A percentile compares a stretch with the other conserved stretches of the same genome.
Conservation (phyloP, 305 asterid genomes). For the Fraxinus baroniana region DNA sequence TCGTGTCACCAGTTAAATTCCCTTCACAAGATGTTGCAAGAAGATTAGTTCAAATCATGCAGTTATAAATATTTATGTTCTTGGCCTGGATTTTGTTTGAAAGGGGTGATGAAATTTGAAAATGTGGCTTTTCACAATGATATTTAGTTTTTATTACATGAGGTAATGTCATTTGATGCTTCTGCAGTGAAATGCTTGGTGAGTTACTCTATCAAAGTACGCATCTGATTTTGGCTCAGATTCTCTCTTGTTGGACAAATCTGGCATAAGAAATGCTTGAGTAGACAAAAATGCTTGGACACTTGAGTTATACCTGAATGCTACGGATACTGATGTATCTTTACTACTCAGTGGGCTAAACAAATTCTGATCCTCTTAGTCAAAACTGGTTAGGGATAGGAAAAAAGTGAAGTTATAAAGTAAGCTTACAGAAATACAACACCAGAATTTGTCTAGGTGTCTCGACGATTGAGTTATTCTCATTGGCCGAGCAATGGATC, state of each 20-base stretch:
- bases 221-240: constrained; percentile 27
- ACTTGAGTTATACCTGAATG: constrained; percentile 42
- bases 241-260: constrained; percentile 31
- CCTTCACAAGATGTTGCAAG: background rate
- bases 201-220: constrained; percentile 41
- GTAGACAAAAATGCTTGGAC: constrained; percentile 36
- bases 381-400: constrained; percentile 28
- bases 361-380: constrained; percentile 28
- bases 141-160: constrained; percentile 2
- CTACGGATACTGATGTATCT: constrained; percentile 40
- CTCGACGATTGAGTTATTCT: constrained; percentile 21
- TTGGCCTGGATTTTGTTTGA: background rate
- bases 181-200: constrained; percentile 55
- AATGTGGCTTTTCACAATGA: background rate
- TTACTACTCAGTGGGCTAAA: constrained; percentile 42
- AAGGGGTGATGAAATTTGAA: background rate
- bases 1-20: background rate
- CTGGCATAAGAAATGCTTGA: constrained; percentile 37
- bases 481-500: constrained; percentile 37
- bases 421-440: constrained; percentile 37
- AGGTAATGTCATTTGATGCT: constrained; percentile 24
- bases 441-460: constrained; percentile 40
- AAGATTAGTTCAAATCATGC: background rate
- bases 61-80: background rate
- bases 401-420: constrained; percentile 37